Conservation (phyloP, 2,329 filamentous ascomycete species). For the Penicillium sp. region DNA sequence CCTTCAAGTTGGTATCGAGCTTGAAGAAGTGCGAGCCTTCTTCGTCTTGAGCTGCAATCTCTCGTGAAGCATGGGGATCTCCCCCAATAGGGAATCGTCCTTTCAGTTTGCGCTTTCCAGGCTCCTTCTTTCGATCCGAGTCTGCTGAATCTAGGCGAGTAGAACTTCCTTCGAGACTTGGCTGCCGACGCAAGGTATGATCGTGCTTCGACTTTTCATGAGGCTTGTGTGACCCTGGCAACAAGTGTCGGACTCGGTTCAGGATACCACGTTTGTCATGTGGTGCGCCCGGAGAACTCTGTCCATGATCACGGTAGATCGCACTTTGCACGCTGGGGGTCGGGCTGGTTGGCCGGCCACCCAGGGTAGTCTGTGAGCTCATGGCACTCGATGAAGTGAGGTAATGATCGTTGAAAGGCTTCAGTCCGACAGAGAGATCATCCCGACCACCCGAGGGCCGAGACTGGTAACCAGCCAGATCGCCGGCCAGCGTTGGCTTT, state of each 20-base stretch:
- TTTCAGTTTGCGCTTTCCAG: slow-evolving; percentile 39
- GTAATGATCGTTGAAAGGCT: slow-evolving; percentile 53
- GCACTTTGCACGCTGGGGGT: slow-evolving; percentile 73
- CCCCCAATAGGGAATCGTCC: slow-evolving; percentile 34
- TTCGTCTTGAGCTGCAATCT: slow-evolving; percentile 51
- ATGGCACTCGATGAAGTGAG: slow-evolving; percentile 50
- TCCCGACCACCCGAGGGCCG: slow-evolving; percentile 76
- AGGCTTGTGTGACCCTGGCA: slow-evolving; percentile 35
- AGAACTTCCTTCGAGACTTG: slow-evolving; percentile 37
- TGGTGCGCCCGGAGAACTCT: slow-evolving; percentile 42
- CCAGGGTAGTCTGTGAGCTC: slow-evolving; percentile 52
- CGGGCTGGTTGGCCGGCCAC: slow-evolving; percentile 74
- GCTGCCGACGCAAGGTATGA: slow-evolving; percentile 39
- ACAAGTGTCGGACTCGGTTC: slow-evolving; percentile 55
- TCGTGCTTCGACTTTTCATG: slow-evolving; percentile 34
- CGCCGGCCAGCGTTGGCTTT: slow-evolving; percentile 41
- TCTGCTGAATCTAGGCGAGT: slow-evolving; percentile 34
- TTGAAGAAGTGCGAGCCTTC: slow-evolving; percentile 63
- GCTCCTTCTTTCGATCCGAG: slow-evolving; percentile 42
- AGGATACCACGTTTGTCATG: slow-evolving; percentile 53
- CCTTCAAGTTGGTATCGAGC: slow-evolving; percentile 82
- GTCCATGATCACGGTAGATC: slow-evolving; percentile 52
- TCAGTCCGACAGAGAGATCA: slow-evolving; percentile 62
- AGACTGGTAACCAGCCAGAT: slow-evolving; percentile 55
- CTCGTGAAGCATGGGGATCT: slow-evolving; percentile 28